Conservation (phyloP, 116 monocot genomes). For the Phalaenopsis hybrid region DNA sequence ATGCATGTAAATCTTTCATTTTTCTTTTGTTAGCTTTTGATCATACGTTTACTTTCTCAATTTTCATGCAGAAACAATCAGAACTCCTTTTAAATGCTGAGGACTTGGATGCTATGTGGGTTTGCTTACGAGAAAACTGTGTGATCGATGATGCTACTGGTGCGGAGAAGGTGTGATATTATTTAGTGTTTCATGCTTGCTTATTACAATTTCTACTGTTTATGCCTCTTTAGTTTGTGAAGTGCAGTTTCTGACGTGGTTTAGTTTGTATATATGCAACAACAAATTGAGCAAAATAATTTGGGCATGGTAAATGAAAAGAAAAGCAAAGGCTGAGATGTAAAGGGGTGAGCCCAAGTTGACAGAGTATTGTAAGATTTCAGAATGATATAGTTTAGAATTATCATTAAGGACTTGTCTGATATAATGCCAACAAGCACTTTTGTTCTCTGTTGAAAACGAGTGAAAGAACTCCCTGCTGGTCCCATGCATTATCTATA, state of each 20-base stretch:
- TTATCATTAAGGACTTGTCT: background rate
- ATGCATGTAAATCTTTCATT: background rate
- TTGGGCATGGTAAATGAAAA: background rate
- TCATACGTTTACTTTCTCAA: background rate
- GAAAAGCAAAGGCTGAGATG: background rate
- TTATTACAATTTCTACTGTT: background rate
- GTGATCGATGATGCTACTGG: slow-evolving; percentile 99
- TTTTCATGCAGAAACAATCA: slow-evolving; percentile 84
- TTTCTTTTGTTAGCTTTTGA: background rate
- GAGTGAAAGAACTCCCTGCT: background rate
- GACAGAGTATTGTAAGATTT: background rate
- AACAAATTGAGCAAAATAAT: background rate
- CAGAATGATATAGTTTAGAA: background rate
- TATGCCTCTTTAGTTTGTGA: background rate
- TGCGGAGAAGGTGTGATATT: slow-evolving; percentile 75
- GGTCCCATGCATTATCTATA: too few relatives aligned
- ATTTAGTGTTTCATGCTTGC: background rate
- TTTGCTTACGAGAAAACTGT: slow-evolving; percentile 96
- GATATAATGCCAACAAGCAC: background rate
- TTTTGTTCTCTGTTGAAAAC: background rate
- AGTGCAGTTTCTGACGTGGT: background rate
- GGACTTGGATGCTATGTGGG: slow-evolving; percentile 99
- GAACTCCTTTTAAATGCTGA: slow-evolving; percentile 96
- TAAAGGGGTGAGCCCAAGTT: background rate
- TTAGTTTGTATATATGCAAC: background rate